These are phyloP conservation scores for Cryptosporidium parvum DNA, from an alignment of 169 alveolate species.

Conservation along the genomic window DNA sequence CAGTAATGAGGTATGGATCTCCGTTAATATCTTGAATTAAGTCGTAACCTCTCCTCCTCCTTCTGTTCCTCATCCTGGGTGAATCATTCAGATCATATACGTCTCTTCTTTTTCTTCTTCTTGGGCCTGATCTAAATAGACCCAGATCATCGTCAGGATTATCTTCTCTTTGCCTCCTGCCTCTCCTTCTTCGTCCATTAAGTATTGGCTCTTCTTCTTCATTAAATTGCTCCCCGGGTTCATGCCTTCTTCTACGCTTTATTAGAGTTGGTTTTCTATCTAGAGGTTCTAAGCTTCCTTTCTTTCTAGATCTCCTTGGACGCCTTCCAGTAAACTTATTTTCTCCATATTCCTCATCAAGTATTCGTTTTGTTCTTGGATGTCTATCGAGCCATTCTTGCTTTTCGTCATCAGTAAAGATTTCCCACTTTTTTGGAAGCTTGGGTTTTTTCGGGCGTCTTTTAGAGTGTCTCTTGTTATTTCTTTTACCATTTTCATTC, in stretches of 20 bases:
- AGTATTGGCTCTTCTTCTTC: not conserved
- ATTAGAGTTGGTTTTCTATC: not conserved
- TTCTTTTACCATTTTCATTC: not conserved
- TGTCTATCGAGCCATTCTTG: slow-evolving; percentile 35
- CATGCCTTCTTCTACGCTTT: slow-evolving; percentile 5
- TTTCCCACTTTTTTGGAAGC: slow-evolving; percentile 34
- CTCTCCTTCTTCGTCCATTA: slow-evolving; percentile 5
- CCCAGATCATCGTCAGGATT: not conserved
- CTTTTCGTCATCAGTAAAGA: slow-evolving; percentile 32
- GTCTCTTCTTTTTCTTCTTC: slow-evolving; percentile 13
- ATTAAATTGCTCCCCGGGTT: not conserved
- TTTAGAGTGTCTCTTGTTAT: not conserved
- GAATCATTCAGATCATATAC: not conserved
- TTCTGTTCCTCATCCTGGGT: slow-evolving; percentile 11
- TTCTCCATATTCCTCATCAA: not conserved
- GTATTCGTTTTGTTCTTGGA: not conserved
- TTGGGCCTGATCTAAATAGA: not conserved
- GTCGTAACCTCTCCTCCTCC: slow-evolving; percentile 52
- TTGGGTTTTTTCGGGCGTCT: slow-evolving; percentile 6
- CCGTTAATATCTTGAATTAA: slow-evolving; percentile 26
- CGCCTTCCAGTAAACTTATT: not conserved
- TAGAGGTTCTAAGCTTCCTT: not conserved
- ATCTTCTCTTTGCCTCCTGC: slow-evolving; percentile 13
- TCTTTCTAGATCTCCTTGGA: not conserved
- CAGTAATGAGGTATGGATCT: slow-evolving; percentile 46